These are phyloP conservation scores for Ceriops decandra DNA, from an alignment of 345 rosid species.

Conservation along the genomic window DNA sequence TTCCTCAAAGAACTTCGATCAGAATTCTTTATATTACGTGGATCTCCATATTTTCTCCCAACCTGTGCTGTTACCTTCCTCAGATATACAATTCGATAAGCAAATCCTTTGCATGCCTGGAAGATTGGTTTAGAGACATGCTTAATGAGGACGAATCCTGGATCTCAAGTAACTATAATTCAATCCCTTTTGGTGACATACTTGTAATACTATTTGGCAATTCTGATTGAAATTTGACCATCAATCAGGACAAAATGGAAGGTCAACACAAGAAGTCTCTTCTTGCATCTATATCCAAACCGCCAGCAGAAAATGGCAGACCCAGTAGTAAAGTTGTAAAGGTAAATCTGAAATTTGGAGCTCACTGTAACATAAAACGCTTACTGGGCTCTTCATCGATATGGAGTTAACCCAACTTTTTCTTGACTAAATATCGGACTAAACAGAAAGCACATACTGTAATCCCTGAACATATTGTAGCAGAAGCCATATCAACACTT, in stretches of 20 bases:
- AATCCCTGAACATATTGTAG: slow-evolving; percentile 66
- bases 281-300: slow-evolving; percentile 43
- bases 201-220: not conserved
- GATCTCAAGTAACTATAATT: slow-evolving; percentile 24
- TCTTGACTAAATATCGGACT: not conserved
- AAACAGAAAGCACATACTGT: slow-evolving; percentile 57
- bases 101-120: slow-evolving; percentile 1
- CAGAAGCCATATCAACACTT: slow-evolving; percentile 72
- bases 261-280: slow-evolving; percentile 37
- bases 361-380: not conserved
- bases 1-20: not conserved
- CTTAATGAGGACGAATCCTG: slow-evolving; percentile 35
- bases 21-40: not conserved
- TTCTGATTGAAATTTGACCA: slow-evolving; percentile 5
- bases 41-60: not conserved
- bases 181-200: not conserved
- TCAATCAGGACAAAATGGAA: slow-evolving; percentile 36
- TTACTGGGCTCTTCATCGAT: not conserved
- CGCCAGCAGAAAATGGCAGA: slow-evolving; percentile 39
- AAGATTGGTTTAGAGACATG: not conserved
- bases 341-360: slow-evolving; percentile 31
- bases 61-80: not conserved
- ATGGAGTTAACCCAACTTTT: not conserved
- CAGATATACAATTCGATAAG: not conserved
- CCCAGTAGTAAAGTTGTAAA: slow-evolving; percentile 64